Conservation (phyloP, 805 yeast genomes). For the Yarrowia deformans region DNA sequence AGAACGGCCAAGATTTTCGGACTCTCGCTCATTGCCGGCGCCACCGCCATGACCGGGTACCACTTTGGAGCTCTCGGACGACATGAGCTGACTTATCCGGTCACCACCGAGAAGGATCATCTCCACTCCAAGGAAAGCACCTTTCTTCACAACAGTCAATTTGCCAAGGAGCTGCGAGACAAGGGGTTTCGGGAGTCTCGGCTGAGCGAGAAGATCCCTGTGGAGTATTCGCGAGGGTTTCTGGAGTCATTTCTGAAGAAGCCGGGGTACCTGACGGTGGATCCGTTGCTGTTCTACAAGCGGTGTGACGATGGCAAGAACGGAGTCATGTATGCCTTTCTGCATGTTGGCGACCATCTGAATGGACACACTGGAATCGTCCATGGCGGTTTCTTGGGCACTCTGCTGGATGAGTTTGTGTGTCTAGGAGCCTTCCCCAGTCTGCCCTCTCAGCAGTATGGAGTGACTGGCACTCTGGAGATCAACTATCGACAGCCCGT, state of each 20-base stretch:
- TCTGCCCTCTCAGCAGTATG: slow-evolving; percentile 71
- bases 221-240: slow-evolving; percentile 50
- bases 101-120: slow-evolving; percentile 22
- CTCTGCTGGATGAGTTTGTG: slow-evolving; percentile 82
- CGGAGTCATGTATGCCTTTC: slow-evolving; percentile 63
- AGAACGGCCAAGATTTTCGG: slow-evolving; percentile 14
- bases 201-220: slow-evolving; percentile 47
- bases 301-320: slow-evolving; percentile 51
- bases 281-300: slow-evolving; percentile 72
- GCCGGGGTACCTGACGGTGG: slow-evolving; percentile 66
- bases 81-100: slow-evolving; percentile 27
- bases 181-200: slow-evolving; percentile 44
- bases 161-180: slow-evolving; percentile 45
- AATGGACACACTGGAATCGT: slow-evolving; percentile 55
- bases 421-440: slow-evolving; percentile 72
- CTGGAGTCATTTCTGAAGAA: slow-evolving; percentile 74
- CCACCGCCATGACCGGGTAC: slow-evolving; percentile 14
- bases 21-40: slow-evolving; percentile 3
- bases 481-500: slow-evolving; percentile 59
- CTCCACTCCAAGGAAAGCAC: slow-evolving; percentile 34
- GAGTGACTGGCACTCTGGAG: slow-evolving; percentile 81
- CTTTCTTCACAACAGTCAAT: slow-evolving; percentile 43
- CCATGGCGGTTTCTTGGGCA: slow-evolving; percentile 83
- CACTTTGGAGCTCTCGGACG: slow-evolving; percentile 36
- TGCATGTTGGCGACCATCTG: slow-evolving; percentile 70